Evolutionary conservation across 2,329 filamentous ascomycete genomes (phyloP).

Genomic region (Fusarium sp.): DNA sequence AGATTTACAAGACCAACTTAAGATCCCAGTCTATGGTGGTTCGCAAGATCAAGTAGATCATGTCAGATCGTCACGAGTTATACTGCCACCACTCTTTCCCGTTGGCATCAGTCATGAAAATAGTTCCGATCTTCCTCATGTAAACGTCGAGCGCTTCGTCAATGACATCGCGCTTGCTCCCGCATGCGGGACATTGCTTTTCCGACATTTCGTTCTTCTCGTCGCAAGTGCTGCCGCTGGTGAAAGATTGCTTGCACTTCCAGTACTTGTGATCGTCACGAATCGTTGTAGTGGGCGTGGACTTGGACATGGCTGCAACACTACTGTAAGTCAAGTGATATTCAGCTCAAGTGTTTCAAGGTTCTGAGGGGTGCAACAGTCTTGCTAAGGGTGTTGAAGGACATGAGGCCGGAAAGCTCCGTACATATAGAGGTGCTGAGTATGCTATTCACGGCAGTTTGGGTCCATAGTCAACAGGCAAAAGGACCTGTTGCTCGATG

Average conservation of each 20-base stretch:
- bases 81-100: slow-evolving; percentile 5
- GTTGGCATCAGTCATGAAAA: neutral
- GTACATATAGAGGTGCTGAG: neutral
- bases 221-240: neutral
- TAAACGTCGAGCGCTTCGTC: neutral
- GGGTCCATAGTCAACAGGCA: neutral
- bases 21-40: neutral
- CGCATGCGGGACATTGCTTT: neutral
- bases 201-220: neutral
- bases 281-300: neutral
- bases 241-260: neutral
- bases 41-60: neutral
- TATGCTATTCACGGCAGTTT: neutral
- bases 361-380: neutral
- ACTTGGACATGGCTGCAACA: neutral
- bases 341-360: neutral
- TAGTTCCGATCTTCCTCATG: neutral
- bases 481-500: neutral
- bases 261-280: slow-evolving; percentile 8
- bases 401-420: neutral
- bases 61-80: neutral
- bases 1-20: neutral
- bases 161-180: neutral
- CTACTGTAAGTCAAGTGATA: neutral
- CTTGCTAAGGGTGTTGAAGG: neutral